Percentiles rank a stretch among this genome's conserved stretches.
Evolutionary conservation across 2,329 filamentous ascomycete species (phyloP).

Genomic region (Fusarium burgessii): DNA sequence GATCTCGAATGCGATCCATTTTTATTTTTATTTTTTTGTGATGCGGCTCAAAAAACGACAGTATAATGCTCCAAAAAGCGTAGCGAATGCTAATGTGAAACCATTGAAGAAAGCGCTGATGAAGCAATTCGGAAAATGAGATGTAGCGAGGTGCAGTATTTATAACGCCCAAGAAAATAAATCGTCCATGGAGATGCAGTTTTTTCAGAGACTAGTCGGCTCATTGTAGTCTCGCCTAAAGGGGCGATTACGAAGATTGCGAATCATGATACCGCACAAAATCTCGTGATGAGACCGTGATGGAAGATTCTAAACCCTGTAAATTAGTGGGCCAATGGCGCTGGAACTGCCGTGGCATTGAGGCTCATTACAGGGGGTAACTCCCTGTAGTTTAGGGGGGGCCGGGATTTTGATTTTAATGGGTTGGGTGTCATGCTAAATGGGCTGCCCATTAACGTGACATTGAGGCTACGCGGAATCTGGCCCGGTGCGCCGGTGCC

Average conservation of each 20-base stretch:
- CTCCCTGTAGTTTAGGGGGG: background rate
- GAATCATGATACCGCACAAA: slow-evolving; percentile 29
- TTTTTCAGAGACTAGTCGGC: slow-evolving; percentile 5
- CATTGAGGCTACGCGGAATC: slow-evolving; percentile 28
- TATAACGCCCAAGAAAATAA: slow-evolving; percentile 16
- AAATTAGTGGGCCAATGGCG: slow-evolving; percentile 30
- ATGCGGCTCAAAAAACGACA: background rate
- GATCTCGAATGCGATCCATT: slow-evolving; percentile 39
- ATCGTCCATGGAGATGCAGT: background rate
- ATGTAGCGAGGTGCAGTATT: slow-evolving; percentile 12
- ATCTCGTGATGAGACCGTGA: slow-evolving; percentile 42
- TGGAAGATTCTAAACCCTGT: slow-evolving; percentile 26
- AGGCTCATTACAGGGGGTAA: slow-evolving; percentile 35
- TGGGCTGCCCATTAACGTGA: slow-evolving; percentile 29
- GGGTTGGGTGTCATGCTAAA: slow-evolving; percentile 10
- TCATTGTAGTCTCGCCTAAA: slow-evolving; percentile 30
- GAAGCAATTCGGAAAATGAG: slow-evolving; percentile 3
- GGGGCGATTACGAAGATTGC: slow-evolving; percentile 36
- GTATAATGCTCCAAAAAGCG: background rate
- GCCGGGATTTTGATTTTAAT: slow-evolving; percentile 6
- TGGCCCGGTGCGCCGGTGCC: slow-evolving; percentile 32
- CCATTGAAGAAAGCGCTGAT: background rate
- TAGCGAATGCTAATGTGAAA: slow-evolving; percentile 15
- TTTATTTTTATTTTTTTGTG: too few species aligned
- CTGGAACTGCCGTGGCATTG: slow-evolving; percentile 39